Percentiles rank a stretch among this genome's conserved stretches.
Evolutionary conservation across 2,329 filamentous ascomycete genomes (phyloP).

Genomic region (Epichloe scottii): DNA sequence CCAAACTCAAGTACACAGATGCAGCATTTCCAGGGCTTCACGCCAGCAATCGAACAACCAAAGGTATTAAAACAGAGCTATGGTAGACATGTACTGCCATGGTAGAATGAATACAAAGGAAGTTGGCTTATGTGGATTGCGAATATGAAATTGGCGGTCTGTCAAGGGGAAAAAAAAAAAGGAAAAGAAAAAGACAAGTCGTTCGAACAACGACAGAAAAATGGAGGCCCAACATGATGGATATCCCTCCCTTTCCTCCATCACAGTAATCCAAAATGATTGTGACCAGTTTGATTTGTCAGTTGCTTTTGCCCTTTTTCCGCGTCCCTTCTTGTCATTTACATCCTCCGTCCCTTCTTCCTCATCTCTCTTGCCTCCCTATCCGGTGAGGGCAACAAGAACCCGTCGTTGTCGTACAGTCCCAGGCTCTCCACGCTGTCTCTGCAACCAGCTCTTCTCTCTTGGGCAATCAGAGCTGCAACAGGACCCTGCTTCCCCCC

Average conservation of each 20-base stretch:
- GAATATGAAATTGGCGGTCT: background rate
- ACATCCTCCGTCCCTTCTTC: background rate
- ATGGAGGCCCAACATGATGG: background rate
- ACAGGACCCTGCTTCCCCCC: slow-evolving; percentile 14
- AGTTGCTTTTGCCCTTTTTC: background rate
- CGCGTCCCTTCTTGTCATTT: background rate
- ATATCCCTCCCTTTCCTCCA: background rate
- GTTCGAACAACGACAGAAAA: background rate
- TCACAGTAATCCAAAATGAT: too few relatives aligned
- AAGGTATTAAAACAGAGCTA: slow-evolving; percentile 8
- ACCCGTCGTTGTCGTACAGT: slow-evolving; percentile 34
- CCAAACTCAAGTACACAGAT: too few relatives aligned
- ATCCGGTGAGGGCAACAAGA: slow-evolving; percentile 30
- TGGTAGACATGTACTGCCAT: background rate
- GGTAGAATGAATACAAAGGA: background rate
- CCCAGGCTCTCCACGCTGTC: slow-evolving; percentile 27
- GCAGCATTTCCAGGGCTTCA: too few relatives aligned
- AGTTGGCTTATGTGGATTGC: background rate
- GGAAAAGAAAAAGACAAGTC: background rate
- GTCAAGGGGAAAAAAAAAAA: too few relatives aligned
- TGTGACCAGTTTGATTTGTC: too few relatives aligned
- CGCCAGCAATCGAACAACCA: too few relatives aligned
- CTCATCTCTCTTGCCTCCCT: slow-evolving; percentile 11
- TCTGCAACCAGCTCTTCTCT: slow-evolving; percentile 10
- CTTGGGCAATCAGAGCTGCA: slow-evolving; percentile 14